Evolutionary conservation across 345 rosid species (phyloP).

Genomic region (Eucalyptus paniculata): DNA sequence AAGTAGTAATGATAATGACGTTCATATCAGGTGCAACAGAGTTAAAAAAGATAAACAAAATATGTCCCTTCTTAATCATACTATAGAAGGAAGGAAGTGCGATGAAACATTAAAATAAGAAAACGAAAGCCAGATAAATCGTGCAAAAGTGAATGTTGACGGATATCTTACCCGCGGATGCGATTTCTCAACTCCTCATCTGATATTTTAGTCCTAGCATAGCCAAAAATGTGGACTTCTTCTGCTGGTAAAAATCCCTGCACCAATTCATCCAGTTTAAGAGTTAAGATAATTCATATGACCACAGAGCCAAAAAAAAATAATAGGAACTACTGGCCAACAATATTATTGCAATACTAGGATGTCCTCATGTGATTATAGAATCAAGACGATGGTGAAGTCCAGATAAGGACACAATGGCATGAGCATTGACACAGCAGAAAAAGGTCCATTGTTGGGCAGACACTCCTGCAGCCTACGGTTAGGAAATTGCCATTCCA

Average conservation of each 20-base stretch:
- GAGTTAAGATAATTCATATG: neutral
- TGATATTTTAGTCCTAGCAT: conserved; percentile 84
- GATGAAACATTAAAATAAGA: neutral
- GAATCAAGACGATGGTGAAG: neutral
- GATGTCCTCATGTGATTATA: neutral
- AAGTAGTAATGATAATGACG: neutral
- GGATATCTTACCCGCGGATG: conserved; percentile 48
- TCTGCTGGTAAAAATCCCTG: conserved; percentile 74
- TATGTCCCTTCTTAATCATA: too few relatives aligned
- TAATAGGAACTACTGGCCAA: neutral
- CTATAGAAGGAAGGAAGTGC: neutral
- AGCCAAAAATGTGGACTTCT: conserved; percentile 91
- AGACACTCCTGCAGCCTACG: neutral
- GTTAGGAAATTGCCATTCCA: neutral
- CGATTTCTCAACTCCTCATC: conserved; percentile 63
- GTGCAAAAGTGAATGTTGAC: neutral
- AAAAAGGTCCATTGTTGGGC: neutral
- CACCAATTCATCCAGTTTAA: neutral
- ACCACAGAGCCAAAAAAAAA: neutral
- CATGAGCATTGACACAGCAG: neutral
- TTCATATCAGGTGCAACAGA: neutral
- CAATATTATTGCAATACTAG: neutral
- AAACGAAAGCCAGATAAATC: neutral
- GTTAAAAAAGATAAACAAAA: neutral
- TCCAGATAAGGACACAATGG: neutral